phyloP scores from a whole-genome alignment of 805 yeast genomes.

The Yamadazyma kitorensis region DNA sequence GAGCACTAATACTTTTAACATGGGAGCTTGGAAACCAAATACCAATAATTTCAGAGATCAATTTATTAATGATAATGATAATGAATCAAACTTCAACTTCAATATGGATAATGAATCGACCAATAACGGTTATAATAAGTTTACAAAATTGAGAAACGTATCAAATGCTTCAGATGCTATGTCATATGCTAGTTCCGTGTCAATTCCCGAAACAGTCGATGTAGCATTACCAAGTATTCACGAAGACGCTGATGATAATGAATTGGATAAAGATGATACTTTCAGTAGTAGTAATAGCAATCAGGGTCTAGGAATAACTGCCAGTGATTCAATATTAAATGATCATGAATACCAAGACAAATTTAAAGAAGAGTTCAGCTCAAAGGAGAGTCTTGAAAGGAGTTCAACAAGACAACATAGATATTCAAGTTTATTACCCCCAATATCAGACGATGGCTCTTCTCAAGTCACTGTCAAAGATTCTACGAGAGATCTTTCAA shows the following conservation, averaged over 20 bases:
- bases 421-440: conserved; percentile 24
- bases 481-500: background rate
- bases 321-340: conserved; percentile 24
- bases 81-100: conserved; percentile 32
- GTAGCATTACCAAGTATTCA: conserved; percentile 34
- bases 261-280: conserved; percentile 12
- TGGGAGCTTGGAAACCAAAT: conserved; percentile 61
- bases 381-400: conserved; percentile 16
- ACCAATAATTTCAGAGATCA: conserved; percentile 48
- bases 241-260: conserved; percentile 27
- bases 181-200: conserved; percentile 26
- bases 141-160: conserved; percentile 26
- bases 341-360: conserved; percentile 18
- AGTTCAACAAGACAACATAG: conserved; percentile 12
- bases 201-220: conserved; percentile 41
- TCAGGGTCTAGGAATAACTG: conserved; percentile 11
- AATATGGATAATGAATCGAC: conserved; percentile 15
- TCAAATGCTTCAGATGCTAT: conserved; percentile 18
- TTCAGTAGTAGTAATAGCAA: conserved; percentile 9
- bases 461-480: background rate
- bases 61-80: conserved; percentile 44
- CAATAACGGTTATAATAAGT: conserved; percentile 24
- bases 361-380: conserved; percentile 29
- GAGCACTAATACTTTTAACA: conserved; percentile 36
- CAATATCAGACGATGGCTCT: conserved; percentile 8